These are phyloP conservation scores for Favolaschia claudopus DNA, from an alignment of 768 basidiomycete genomes.

Conservation along the genomic window DNA sequence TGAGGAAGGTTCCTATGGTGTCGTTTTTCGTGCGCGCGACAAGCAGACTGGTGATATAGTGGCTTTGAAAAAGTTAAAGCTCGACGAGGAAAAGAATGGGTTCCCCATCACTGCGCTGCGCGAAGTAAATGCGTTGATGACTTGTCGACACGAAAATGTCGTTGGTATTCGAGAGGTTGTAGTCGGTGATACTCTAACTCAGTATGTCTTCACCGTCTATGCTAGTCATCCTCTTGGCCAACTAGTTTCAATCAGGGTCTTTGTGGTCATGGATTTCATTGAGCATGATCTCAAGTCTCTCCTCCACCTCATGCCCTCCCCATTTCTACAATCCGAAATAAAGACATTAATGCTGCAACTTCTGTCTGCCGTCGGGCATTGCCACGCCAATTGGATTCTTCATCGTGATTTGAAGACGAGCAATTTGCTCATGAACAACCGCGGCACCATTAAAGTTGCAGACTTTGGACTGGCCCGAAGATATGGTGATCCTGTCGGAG, in stretches of 20 bases:
- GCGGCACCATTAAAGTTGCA: conserved; percentile 97
- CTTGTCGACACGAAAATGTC: conserved; percentile 93
- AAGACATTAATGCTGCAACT: conserved; percentile 96
- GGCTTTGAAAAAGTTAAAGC: conserved; percentile 96
- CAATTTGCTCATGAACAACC: conserved; percentile 98
- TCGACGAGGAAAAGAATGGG: conserved; percentile 98
- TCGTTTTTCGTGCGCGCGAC: conserved; percentile 96
- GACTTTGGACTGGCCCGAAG: conserved; percentile 97
- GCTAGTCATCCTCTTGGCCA: conserved; percentile 35
- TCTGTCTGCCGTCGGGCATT: conserved; percentile 90
- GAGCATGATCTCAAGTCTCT: conserved; percentile 99
- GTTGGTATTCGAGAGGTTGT: conserved; percentile 98
- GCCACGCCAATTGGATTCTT: conserved; percentile 96
- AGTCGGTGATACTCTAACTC: conserved; percentile 97
- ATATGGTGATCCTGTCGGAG: conserved; percentile 95
- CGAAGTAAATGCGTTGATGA: conserved; percentile 96
- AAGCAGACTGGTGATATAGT: conserved; percentile 96
- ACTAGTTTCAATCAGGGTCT: conserved; percentile 74
- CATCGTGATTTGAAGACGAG: conserved; percentile 98
- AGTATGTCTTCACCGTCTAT: conserved; percentile 70
- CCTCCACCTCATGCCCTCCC: conserved; percentile 92
- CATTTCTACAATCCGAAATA: conserved; percentile 97
- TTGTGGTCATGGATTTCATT: conserved; percentile 99
- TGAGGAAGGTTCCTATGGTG: conserved; percentile 97
- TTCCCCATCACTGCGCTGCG: conserved; percentile 97